Evolutionary conservation across 2,329 filamentous ascomycete species (phyloP).

Genomic region (Alternaria metachromatica): DNA sequence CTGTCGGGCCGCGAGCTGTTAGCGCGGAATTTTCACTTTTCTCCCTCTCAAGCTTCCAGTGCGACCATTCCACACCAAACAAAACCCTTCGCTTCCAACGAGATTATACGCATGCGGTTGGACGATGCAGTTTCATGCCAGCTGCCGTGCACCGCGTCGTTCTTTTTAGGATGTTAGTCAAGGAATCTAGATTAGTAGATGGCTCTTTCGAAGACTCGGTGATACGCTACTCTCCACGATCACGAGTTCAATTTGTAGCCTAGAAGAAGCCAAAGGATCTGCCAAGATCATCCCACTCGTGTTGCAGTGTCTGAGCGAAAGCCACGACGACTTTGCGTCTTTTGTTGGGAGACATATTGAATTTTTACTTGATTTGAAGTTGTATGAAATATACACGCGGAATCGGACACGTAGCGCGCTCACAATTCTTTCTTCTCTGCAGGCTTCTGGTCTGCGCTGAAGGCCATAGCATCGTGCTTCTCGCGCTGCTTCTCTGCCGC

Average conservation of each 20-base stretch:
- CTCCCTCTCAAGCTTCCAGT: slow-evolving; percentile 1
- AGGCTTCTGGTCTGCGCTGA: slow-evolving; percentile 25
- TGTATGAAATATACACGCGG: background rate
- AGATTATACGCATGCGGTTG: background rate
- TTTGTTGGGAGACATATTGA: slow-evolving; percentile 73
- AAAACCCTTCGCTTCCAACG: background rate
- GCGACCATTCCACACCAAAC: slow-evolving; percentile 1
- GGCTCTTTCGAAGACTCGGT: slow-evolving; percentile 95
- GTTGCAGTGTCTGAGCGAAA: slow-evolving; percentile 82
- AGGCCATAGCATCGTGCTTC: slow-evolving; percentile 44
- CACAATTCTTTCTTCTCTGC: slow-evolving; percentile 61
- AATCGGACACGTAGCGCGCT: background rate
- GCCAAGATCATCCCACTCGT: slow-evolving; percentile 92
- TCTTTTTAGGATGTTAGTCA: background rate
- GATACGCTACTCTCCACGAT: slow-evolving; percentile 71
- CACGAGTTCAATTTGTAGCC: slow-evolving; percentile 88
- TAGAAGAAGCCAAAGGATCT: slow-evolving; percentile 78
- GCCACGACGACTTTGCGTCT: slow-evolving; percentile 88
- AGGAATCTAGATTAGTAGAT: slow-evolving; percentile 20
- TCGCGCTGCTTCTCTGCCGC: slow-evolving; percentile 46
- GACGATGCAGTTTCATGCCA: slow-evolving; percentile 2
- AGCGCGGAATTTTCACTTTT: slow-evolving; percentile 11
- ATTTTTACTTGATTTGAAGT: background rate
- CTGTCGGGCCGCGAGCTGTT: slow-evolving; percentile 9
- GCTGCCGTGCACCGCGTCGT: background rate